Base-by-base conservation (phyloP, 768 basidiomycete genomes). In the Xanthoconium purpureum region DNA sequence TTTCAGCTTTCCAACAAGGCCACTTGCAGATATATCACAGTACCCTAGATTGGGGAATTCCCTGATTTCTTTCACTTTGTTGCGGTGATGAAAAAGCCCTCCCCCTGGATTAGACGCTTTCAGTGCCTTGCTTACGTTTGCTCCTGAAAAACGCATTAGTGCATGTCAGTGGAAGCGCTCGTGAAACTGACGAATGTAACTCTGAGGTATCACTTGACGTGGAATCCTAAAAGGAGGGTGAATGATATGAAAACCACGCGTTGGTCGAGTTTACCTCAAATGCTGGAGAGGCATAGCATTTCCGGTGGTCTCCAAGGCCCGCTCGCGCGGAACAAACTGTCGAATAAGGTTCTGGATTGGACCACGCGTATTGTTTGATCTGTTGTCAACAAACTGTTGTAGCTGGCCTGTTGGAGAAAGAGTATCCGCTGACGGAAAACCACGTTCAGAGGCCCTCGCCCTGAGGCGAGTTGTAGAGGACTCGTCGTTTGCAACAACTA, bases 401-500 rank as follows among this genome's bases (percentile, higher is more conserved):
- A 29, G 14, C 3, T 13, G 14, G 4, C 28, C 20, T n/a, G n/a
- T n/a, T n/a, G n/a, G n/a, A 20, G 32, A n/a, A 35, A n/a, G 11
- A n/a, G 32, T 37, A 18, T 35, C 15, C 11, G 17, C 42, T 5
- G 33, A 24, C 12, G 33, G 20, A n/a, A n/a, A n/a, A n/a, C n/a
- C n/a, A n/a, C n/a, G n/a, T n/a, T n/a, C n/a, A 8, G 20, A 39
- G 6, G 5, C 20, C 6, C 20, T 10, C 4, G 24, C 32, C 1
- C 24, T 17, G 11, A n/a, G 18, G 14, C 4, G 33, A 12, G 17
- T n/a, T 17, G 20, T 37, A 15, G 35, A 18, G n/a, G 42, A 29
- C 17, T 29, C 43, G 3, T 7, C 10, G 12, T 85, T 84, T 49
- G 96, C 73, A 59, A 97, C 20, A 6, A n/a, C 13, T 6, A 11